Base-by-base conservation (phyloP, 495 filamentous ascomycete species). In the Paragyromitra xinjiangensis region DNA sequence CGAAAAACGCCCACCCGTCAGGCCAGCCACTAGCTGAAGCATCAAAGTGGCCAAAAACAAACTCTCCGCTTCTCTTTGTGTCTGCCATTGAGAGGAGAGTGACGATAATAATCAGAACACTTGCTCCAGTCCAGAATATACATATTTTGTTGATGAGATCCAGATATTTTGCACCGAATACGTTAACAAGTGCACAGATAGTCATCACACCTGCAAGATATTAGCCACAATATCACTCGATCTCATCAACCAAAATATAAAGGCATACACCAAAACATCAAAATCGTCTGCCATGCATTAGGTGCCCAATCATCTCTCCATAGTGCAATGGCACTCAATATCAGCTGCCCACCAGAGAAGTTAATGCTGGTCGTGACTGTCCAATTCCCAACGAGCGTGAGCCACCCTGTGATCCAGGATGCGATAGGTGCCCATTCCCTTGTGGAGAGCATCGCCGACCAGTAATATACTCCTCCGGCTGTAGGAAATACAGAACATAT, bases 141-240 rank as follows among this genome's bases (percentile, higher is more conserved):
- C 89, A 91, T 37, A 90, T 82, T 82, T 91, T 91, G 81, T 91
- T 91, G 81, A 91, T 89, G 22, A 91, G 70, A 80, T 90, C 89
- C 11, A 92, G 83, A 64, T 88, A 88, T 75, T 85, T 86, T 37
- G 87, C 84, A 2, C 83, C 84, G 72, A 91, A 91, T 58, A 88
- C 85, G 81, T 91, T 91, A 16, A 91, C 85, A 1, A 85, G 62
- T 56, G 87, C 86, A 79, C 88, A 90, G 50, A 90, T 76, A 7
- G 87, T 71, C 84, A 89, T 90, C 1, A 92, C 87, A 37, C 82
- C 80, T 81, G 29, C 48, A 26, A 16, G 53, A 55, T 0, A 29
- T 76, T n/a, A 76, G 73, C 42, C 45, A 65, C 19, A 7, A 56
- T 29, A n/a, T 6, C 5, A n/a, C 29, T 39, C 1, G 9, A 12